Conservation (phyloP, 371 early-diverging fungal species). For the Chytridium lagenaria region DNA sequence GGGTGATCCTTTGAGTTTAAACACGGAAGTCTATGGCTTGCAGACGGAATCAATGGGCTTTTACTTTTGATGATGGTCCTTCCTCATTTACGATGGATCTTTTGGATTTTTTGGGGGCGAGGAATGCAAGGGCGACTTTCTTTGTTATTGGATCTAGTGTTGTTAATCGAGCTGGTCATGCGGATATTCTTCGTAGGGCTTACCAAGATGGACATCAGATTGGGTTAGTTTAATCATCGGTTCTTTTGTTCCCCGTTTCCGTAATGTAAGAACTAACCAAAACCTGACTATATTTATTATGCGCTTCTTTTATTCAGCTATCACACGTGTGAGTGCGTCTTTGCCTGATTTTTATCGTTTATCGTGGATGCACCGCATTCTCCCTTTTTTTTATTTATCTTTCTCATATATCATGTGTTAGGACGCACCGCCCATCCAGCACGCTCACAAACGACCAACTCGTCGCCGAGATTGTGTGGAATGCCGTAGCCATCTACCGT, state of each 20-base stretch:
- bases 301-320: too few relatives aligned
- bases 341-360: too few relatives aligned
- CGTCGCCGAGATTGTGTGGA: constrained; percentile 73
- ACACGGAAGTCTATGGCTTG: not conserved
- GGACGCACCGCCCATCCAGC: constrained; percentile 69
- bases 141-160: constrained; percentile 67
- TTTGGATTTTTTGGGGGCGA: constrained; percentile 55
- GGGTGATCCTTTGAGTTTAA: not conserved
- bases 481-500: constrained; percentile 46
- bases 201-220: constrained; percentile 41
- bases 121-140: constrained; percentile 67
- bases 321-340: too few relatives aligned
- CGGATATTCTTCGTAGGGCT: constrained; percentile 18
- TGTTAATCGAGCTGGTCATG: constrained; percentile 60
- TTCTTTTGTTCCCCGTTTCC: not conserved
- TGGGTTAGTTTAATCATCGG: constrained; percentile 19
- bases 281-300: too few relatives aligned
- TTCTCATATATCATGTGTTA: constrained; percentile 56
- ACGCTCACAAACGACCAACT: constrained; percentile 71
- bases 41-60: not conserved
- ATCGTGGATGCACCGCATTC: too few relatives aligned
- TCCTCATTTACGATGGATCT: constrained; percentile 52
- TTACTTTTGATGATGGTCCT: constrained; percentile 71
- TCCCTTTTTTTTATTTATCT: too few relatives aligned
- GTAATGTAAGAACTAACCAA: not conserved